Conservation (phyloP, 1,139 yeast genomes). For the Torulaspora pretoriensis region DNA sequence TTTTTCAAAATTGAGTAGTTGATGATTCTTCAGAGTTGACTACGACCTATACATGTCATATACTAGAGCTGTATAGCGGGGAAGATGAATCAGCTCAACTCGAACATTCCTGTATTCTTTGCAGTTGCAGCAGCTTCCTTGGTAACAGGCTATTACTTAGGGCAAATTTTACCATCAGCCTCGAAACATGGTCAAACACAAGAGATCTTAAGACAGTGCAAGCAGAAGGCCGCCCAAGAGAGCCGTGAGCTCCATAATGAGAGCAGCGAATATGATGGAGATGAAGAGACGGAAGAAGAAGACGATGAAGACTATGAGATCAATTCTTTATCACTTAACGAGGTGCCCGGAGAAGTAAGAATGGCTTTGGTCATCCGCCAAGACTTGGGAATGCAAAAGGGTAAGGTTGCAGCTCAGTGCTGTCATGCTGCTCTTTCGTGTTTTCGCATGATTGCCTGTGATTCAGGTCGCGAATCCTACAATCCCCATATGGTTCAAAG, state of each 20-base stretch:
- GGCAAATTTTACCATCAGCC: slow-evolving; percentile 18
- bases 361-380: slow-evolving; percentile 88
- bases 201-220: slow-evolving; percentile 20
- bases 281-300: slow-evolving; percentile 41
- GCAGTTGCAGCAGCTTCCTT: slow-evolving; percentile 29
- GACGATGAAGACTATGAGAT: slow-evolving; percentile 53
- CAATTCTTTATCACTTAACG: slow-evolving; percentile 55
- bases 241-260: slow-evolving; percentile 21
- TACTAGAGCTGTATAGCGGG: neutral
- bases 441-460: slow-evolving; percentile 63
- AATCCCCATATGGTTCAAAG: slow-evolving; percentile 59
- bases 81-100: slow-evolving; percentile 11
- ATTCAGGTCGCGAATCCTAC: slow-evolving; percentile 48
- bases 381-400: slow-evolving; percentile 89
- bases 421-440: slow-evolving; percentile 95
- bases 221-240: slow-evolving; percentile 16
- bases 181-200: slow-evolving; percentile 17
- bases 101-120: slow-evolving; percentile 16
- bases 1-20: neutral
- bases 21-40: neutral
- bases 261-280: slow-evolving; percentile 25
- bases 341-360: slow-evolving; percentile 70
- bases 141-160: slow-evolving; percentile 31
- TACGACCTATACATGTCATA: neutral
- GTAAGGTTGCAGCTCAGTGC: slow-evolving; percentile 96